phyloP scores from a whole-genome alignment of 495 filamentous ascomycete genomes.

The Tuber borchii region DNA sequence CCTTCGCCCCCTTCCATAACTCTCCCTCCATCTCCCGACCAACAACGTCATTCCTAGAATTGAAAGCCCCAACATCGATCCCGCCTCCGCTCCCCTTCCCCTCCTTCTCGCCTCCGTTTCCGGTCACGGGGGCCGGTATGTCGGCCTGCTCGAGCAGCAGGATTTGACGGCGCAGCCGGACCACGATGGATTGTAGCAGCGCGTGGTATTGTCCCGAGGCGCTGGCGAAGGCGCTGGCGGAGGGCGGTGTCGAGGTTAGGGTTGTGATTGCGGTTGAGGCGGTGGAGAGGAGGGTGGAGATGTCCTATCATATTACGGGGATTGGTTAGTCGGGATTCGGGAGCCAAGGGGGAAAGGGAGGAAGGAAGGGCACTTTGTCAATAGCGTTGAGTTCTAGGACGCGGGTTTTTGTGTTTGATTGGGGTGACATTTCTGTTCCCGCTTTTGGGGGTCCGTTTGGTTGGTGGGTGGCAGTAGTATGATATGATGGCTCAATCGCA shows the following conservation, averaged over 20 bases:
- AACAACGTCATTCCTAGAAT: conserved; percentile 60
- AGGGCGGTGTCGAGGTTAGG: conserved; percentile 26
- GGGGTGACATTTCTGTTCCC: conserved; percentile 20
- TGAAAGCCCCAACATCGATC: conserved; percentile 64
- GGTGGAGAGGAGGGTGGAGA: conserved; percentile 33
- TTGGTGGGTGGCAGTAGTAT: neutral
- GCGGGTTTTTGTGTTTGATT: conserved; percentile 28
- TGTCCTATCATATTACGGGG: conserved; percentile 19
- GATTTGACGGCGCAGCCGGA: conserved; percentile 56
- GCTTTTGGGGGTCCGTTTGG: neutral
- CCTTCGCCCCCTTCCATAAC: conserved; percentile 53
- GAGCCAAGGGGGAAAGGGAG: neutral
- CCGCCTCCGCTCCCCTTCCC: conserved; percentile 45
- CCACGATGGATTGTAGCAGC: conserved; percentile 53
- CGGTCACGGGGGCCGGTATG: conserved; percentile 43
- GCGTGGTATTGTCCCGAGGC: conserved; percentile 55
- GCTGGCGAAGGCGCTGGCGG: conserved; percentile 46
- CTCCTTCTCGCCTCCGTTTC: conserved; percentile 21
- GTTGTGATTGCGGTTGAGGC: conserved; percentile 34
- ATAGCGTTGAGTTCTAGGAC: conserved; percentile 36
- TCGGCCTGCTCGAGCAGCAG: conserved; percentile 58
- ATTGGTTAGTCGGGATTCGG: conserved; percentile 6
- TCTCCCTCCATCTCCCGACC: conserved; percentile 61
- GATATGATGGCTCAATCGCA: neutral
- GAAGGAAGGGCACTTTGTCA: conserved; percentile 22